These are phyloP conservation scores for Yamagishiella unicocca DNA, from an alignment of 139 green algal species.

Conservation along the genomic window DNA sequence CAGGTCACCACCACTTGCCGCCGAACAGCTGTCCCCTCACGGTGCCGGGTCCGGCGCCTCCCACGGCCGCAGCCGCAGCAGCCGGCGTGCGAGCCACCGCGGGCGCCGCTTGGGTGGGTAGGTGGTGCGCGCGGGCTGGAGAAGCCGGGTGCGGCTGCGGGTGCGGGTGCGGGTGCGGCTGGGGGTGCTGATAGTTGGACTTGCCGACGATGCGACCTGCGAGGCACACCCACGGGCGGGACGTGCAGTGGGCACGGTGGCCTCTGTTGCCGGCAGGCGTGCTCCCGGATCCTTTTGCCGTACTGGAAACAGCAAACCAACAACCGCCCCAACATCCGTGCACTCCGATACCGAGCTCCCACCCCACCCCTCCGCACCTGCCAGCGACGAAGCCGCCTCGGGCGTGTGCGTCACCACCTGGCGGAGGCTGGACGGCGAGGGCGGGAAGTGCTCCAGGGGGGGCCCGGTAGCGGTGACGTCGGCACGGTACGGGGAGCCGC, in stretches of 20 bases:
- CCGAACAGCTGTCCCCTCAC: background rate
- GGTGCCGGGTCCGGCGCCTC: background rate
- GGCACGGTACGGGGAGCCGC: no score
- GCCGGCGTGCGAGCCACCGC: background rate
- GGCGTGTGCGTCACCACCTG: constrained; percentile 22
- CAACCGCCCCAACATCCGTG: no score
- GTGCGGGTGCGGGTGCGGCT: background rate
- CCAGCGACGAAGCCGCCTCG: constrained; percentile 21
- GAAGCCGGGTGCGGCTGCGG: background rate
- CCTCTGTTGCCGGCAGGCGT: no score
- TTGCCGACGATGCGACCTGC: constrained; percentile 43
- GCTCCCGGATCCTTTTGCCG: no score
- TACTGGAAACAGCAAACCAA: no score
- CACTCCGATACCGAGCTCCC: no score
- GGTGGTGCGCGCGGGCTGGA: no score
- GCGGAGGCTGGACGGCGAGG: background rate
- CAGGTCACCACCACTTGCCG: constrained; percentile 10
- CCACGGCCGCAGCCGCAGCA: background rate
- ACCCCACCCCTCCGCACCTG: background rate
- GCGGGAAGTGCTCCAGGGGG: background rate
- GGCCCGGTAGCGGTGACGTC: background rate
- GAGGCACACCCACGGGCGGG: no score
- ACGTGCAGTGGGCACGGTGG: no score
- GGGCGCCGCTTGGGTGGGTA: background rate
- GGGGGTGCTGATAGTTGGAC: constrained; percentile 39